phyloP scores from a whole-genome alignment of 2,329 filamentous ascomycete genomes.

The Penicillium olsonii region DNA sequence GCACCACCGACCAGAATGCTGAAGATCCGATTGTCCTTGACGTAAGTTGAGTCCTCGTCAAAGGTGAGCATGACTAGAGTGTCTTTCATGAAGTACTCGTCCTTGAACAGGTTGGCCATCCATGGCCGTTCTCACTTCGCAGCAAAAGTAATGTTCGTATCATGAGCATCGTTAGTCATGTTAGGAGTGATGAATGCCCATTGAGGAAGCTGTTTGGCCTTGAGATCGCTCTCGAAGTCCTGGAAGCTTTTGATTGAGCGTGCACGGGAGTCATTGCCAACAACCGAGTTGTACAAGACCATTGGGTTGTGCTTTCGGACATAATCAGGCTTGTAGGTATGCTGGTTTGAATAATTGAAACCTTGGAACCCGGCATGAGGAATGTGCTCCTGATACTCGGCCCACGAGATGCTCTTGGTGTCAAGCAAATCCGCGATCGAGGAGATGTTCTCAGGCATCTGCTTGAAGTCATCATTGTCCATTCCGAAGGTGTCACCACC shows the following conservation, averaged over 20 bases:
- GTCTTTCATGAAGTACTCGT: slow-evolving; percentile 72
- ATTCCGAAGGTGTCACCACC: slow-evolving; percentile 75
- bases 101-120: slow-evolving; percentile 67
- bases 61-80: slow-evolving; percentile 81
- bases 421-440: slow-evolving; percentile 71
- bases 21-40: slow-evolving; percentile 67
- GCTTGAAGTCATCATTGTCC: slow-evolving; percentile 65
- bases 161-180: slow-evolving; percentile 63
- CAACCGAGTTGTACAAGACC: slow-evolving; percentile 67
- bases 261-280: slow-evolving; percentile 59
- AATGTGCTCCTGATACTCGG: slow-evolving; percentile 74
- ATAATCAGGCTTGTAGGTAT: slow-evolving; percentile 70
- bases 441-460: slow-evolving; percentile 62
- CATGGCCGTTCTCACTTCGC: slow-evolving; percentile 69
- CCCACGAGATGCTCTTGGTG: slow-evolving; percentile 66
- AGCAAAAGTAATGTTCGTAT: slow-evolving; percentile 68
- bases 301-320: slow-evolving; percentile 77
- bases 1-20: slow-evolving; percentile 75
- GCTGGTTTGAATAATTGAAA: slow-evolving; percentile 61
- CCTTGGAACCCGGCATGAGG: slow-evolving; percentile 75
- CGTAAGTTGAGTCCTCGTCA: slow-evolving; percentile 76
- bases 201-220: slow-evolving; percentile 66
- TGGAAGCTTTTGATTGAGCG: slow-evolving; percentile 73
- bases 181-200: slow-evolving; percentile 54
- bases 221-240: slow-evolving; percentile 68